Conservation (phyloP, 2,329 filamentous ascomycete species). For the Alternaria sp. region DNA sequence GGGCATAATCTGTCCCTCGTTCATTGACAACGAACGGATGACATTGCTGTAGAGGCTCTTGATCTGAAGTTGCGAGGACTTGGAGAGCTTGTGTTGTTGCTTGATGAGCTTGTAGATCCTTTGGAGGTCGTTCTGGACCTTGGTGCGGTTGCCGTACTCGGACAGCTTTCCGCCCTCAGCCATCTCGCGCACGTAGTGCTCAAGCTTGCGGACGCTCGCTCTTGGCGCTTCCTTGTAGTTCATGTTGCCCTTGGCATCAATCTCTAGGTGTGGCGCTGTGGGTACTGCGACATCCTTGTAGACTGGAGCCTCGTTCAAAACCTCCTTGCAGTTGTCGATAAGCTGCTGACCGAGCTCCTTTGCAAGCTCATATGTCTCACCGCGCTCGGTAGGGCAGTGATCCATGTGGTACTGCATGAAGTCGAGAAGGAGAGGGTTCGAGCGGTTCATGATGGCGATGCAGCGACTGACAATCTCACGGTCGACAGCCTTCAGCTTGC, state of each 20-base stretch:
- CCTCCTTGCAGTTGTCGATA: conserved; percentile 97
- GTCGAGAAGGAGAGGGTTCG: conserved; percentile 91
- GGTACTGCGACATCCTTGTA: conserved; percentile 96
- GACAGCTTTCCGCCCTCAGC: conserved; percentile 97
- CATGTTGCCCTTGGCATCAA: conserved; percentile 90
- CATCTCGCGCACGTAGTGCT: conserved; percentile 99
- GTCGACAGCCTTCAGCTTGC: conserved; percentile 88
- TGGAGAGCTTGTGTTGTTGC: conserved; percentile 96
- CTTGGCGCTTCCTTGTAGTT: conserved; percentile 88
- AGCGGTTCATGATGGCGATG: conserved; percentile 99
- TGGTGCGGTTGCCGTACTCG: conserved; percentile 96
- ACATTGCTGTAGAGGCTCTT: conserved; percentile 94
- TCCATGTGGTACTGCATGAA: conserved; percentile 99
- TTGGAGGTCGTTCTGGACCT: conserved; percentile 94
- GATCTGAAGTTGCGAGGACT: conserved; percentile 94
- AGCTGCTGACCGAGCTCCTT: conserved; percentile 92
- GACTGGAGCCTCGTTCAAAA: conserved; percentile 79
- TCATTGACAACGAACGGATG: conserved; percentile 93
- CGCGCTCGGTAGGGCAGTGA: conserved; percentile 94
- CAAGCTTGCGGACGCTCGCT: conserved; percentile 89
- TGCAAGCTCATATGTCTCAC: conserved; percentile 97
- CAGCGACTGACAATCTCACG: conserved; percentile 98
- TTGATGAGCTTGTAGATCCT: conserved; percentile 98
- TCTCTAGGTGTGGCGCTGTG: conserved; percentile 89
- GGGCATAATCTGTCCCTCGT: conserved; percentile 94